Evolutionary conservation across 2,329 filamentous ascomycete species (phyloP).

Genomic region (Phialocephala subalpina): DNA sequence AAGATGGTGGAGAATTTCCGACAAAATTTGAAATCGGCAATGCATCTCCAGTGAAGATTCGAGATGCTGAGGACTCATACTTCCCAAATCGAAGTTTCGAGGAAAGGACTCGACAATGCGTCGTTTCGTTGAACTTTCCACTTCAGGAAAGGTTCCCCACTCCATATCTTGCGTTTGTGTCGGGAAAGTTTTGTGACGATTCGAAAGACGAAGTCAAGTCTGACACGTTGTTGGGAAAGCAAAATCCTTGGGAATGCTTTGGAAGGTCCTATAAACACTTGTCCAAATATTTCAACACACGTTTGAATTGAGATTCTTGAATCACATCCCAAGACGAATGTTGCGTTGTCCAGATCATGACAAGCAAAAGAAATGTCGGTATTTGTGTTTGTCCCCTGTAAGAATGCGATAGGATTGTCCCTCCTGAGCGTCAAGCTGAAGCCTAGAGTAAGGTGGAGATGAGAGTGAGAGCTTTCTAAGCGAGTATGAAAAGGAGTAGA

Average conservation of each 20-base stretch:
- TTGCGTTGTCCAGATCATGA: not conserved
- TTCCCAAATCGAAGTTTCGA: not conserved
- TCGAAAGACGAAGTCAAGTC: too few relatives aligned
- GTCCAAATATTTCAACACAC: not conserved
- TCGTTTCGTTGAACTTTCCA: too few relatives aligned
- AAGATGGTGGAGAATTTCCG: not conserved
- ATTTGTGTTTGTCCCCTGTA: not conserved
- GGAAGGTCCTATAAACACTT: too few relatives aligned
- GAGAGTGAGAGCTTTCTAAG: not conserved
- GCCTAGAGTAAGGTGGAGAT: not conserved
- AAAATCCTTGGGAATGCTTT: too few relatives aligned
- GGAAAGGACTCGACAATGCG: too few relatives aligned
- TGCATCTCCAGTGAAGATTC: not conserved
- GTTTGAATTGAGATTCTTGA: not conserved
- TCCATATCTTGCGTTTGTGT: too few relatives aligned
- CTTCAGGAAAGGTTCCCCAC: too few relatives aligned
- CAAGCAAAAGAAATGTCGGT: not conserved
- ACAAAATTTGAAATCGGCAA: not conserved
- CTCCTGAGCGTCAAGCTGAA: not conserved
- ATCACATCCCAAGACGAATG: not conserved
- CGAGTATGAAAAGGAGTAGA: not conserved
- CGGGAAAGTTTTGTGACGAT: too few relatives aligned
- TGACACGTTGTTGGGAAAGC: too few relatives aligned
- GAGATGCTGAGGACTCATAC: not conserved
- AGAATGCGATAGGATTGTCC: not conserved